Percentiles rank a stretch among this genome's conserved stretches.
These are phyloP conservation scores for Raddia guianensis DNA, from an alignment of 176 grass and related monocot genomes.

Conservation along the genomic window DNA sequence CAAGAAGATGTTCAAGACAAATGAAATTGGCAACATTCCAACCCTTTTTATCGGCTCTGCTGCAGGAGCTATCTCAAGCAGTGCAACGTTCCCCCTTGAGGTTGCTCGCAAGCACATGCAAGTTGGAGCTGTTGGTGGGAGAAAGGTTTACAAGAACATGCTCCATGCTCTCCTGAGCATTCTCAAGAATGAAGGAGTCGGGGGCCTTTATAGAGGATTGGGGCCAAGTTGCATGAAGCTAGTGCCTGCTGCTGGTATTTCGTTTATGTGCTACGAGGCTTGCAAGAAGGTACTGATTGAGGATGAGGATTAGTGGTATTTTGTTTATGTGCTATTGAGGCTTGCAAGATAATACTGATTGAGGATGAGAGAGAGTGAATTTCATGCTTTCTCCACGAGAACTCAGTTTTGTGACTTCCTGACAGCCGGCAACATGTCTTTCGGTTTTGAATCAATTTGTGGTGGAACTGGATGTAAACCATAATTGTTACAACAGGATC, in stretches of 20 bases:
- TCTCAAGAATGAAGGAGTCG: conserved; percentile 79
- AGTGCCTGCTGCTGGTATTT: conserved; percentile 89
- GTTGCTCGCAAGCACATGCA: conserved; percentile 95
- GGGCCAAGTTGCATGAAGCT: conserved; percentile 85
- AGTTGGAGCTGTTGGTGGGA: conserved; percentile 67
- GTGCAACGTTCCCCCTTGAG: conserved; percentile 82
- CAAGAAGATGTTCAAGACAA: conserved; percentile 65
- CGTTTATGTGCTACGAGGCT: conserved; percentile 95
- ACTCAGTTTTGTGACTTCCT: conserved; percentile 9
- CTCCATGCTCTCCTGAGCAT: conserved; percentile 86
- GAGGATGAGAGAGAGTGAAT: conserved; percentile 53
- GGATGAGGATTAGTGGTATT: conserved; percentile 60
- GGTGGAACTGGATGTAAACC: conserved; percentile 14
- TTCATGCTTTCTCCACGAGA: background rate
- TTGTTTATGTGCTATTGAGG: conserved; percentile 94
- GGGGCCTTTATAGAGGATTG: conserved; percentile 77
- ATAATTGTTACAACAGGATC: background rate
- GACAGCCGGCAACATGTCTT: background rate
- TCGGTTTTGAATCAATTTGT: background rate
- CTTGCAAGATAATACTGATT: conserved; percentile 88
- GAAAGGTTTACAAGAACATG: conserved; percentile 88
- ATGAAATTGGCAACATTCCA: conserved; percentile 60
- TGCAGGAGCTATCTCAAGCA: conserved; percentile 83
- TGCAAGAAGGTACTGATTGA: conserved; percentile 92
- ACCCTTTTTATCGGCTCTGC: conserved; percentile 76